Evolutionary conservation across 2,329 filamentous ascomycete species (phyloP), one percentile per base, ranked within the genome.

Genomic region (Fusarium sp.): DNA sequence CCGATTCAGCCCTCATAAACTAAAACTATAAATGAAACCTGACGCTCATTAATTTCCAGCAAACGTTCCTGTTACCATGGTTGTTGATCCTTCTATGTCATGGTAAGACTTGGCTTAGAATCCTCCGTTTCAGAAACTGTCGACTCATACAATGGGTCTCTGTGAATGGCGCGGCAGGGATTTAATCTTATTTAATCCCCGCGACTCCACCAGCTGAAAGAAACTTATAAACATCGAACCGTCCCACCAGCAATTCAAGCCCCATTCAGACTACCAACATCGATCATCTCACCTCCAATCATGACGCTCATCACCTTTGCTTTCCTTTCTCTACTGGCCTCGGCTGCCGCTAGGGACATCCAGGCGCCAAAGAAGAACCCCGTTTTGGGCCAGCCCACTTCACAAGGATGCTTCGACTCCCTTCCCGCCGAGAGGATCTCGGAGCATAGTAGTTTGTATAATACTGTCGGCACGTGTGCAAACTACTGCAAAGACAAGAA

Each of bases 321-420:
- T 4, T 19, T 63, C 6, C 20, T 47, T 20, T 20, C 45, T 4
- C 28, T 63, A 12, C 10, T 64, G 10, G 23, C 36, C 7, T 11
- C 53, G 20, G 67, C 21, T 10, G 14, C 28, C 1, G 49, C 49
- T 8, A 36, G 7, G 20, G n/a, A 24, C 9, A 0, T 10, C 87
- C 76, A 86, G 86, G 1, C 4, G 2, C 67, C 67, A 15, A 28
- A 21, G 4, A 11, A 23, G 11, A 9, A 14, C 2, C 38, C 68
- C 4, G 3, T 34, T 2, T 1, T 51, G 6, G 19, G 39, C 10
- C 0, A 49, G 10, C 4, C 34, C 19, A 69, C 59, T 7, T 39
- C 66, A 3, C 65, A 69, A 10, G 69, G 69, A 23, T 71, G 69
- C 40, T 71, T 53, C 43, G 42, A 30, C 17, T 38, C 56, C 21